Evolutionary conservation across 2,329 filamentous ascomycete genomes (phyloP), one percentile per base, ranked within the genome.

Genomic region (Cyclaneusma minus): DNA sequence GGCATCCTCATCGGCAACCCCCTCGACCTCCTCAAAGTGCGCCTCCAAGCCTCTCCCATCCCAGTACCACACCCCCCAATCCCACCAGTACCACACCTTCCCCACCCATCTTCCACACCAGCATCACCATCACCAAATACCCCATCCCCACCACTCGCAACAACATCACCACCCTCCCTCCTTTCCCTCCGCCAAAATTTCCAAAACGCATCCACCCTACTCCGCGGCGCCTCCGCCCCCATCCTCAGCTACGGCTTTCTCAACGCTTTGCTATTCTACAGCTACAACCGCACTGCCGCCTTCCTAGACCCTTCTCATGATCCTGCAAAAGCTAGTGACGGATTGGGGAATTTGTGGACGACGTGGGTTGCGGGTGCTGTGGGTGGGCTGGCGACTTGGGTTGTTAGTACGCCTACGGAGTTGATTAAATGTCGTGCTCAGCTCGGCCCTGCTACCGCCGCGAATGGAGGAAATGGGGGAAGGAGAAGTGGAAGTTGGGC

Each of bases 1-100:
- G 81, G 83, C 23, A 94, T 94, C 41, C 56, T 92, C 24, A 77
- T 93, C 33, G 84, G 87, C 35, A 93, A 93, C 42, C 83, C 84
- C 3, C 60, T 94, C 4, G 78, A 85, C 47, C 54, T 84, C 38
- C 49, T 84, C 42, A 85, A 87, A 52, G 81, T 84, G 28, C 77
- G 75, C 21, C 58, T 91, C 3, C 87, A 95, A 60, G 76, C 80
- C 18, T 21, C 29, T 32, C 16, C 16, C 28, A 34, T 40, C 29
- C 29, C 14, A 16, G 20, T 27, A 34, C 22, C 27, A 29, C 4
- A 24, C 35, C 16, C 28, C 42, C 40, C 39, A 34, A 46, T 48
- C 25, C 46, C n/a, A 13, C 34, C 19, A 19, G 23, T n/a, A 19
- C 33, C 31, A 24, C n/a, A n/a, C n/a, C n/a, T n/a, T n/a, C n/a